A percentile compares a stretch with the other conserved stretches of the same genome.
Conservation (phyloP, 805 yeast genomes). For the Peterozyma xylosa region DNA sequence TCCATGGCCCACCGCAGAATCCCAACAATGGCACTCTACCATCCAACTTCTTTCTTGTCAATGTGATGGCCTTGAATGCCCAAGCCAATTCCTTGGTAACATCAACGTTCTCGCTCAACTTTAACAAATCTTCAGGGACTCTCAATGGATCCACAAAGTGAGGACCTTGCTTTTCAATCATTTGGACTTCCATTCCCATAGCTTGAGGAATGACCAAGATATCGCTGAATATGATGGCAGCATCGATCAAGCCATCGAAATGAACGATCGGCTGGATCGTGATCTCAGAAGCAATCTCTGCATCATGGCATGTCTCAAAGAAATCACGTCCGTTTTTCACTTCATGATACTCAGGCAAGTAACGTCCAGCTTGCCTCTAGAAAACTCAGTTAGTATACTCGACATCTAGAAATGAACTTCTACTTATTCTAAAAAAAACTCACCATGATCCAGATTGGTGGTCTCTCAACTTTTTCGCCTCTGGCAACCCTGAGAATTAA, state of each 20-base stretch:
- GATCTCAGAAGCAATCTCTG: slow-evolving; percentile 88
- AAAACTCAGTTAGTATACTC: too few species aligned
- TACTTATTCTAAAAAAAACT: slow-evolving; percentile 12
- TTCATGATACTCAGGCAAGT: slow-evolving; percentile 84
- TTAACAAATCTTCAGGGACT: slow-evolving; percentile 55
- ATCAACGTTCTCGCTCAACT: slow-evolving; percentile 57
- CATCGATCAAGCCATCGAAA: slow-evolving; percentile 84
- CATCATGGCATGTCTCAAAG: slow-evolving; percentile 91
- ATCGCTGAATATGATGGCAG: slow-evolving; percentile 95
- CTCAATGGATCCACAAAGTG: slow-evolving; percentile 85
- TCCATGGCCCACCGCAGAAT: slow-evolving; percentile 98
- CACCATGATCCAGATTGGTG: slow-evolving; percentile 96
- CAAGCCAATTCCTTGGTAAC: slow-evolving; percentile 75
- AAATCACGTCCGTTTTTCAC: slow-evolving; percentile 83
- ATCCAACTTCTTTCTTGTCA: slow-evolving; percentile 76
- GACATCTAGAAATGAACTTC: neutral
- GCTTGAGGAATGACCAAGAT: slow-evolving; percentile 97
- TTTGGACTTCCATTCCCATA: slow-evolving; percentile 90
- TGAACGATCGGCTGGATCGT: slow-evolving; percentile 94
- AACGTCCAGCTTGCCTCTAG: slow-evolving; percentile 91
- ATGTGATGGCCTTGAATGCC: slow-evolving; percentile 91
- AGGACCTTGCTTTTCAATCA: slow-evolving; percentile 94
- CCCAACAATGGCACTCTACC: slow-evolving; percentile 95
- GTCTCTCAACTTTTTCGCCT: slow-evolving; percentile 89
- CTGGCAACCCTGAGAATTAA: slow-evolving; percentile 85